Conservation (phyloP, 257 asterid genomes). For the Hygrophila difformis region DNA sequence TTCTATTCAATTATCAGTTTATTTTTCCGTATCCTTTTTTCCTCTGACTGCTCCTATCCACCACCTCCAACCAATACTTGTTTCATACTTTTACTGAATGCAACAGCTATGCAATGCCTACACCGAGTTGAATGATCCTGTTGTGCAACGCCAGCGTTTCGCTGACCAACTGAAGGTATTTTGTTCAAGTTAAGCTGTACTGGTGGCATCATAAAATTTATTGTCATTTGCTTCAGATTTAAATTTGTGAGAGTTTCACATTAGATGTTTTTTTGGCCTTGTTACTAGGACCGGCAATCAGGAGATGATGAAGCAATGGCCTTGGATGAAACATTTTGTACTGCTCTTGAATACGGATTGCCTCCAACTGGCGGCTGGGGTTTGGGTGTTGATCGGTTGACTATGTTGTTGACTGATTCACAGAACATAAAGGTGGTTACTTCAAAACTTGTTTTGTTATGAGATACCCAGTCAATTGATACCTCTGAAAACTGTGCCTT, state of each 20-base stretch:
- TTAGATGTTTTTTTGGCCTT: not conserved
- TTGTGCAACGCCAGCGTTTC: conserved; percentile 89
- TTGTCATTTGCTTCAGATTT: not conserved
- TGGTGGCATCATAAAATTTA: too few relatives aligned
- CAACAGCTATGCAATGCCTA: conserved; percentile 84
- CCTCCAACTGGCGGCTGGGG: conserved; percentile 99
- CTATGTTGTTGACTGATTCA: conserved; percentile 85
- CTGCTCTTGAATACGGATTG: conserved; percentile 88
- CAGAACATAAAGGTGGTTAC: conserved; percentile 89
- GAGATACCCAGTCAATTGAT: not conserved
- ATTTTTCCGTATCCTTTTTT: too few relatives aligned
- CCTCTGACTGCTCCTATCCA: not conserved
- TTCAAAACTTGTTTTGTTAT: not conserved
- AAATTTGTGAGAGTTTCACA: not conserved
- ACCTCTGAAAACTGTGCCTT: not conserved
- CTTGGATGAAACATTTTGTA: conserved; percentile 73
- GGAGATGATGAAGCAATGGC: conserved; percentile 99
- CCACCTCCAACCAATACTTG: too few relatives aligned
- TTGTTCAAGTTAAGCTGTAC: not conserved
- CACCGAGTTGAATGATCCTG: conserved; percentile 94
- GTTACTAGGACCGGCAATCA: conserved; percentile 71
- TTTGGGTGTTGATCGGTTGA: conserved; percentile 76
- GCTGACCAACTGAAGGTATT: conserved; percentile 90
- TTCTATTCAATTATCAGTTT: not conserved
- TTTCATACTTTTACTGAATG: too few relatives aligned